Percentiles rank a stretch among this genome's conserved stretches.
phyloP scores from a whole-genome alignment of 306 rosid species.

The Malus asiatica region DNA sequence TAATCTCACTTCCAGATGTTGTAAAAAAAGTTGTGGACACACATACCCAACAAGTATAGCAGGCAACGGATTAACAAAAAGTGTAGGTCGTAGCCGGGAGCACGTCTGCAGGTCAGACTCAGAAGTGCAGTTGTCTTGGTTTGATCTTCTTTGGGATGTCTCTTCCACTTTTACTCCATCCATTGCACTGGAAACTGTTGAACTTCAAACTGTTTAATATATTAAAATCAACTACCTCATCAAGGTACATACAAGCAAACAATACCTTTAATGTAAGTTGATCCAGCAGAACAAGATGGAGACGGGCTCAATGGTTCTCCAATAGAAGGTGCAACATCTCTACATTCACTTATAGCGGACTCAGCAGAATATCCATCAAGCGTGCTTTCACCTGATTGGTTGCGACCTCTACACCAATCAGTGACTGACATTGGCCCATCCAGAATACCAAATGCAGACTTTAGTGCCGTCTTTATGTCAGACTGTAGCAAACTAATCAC shows the following conservation, averaged over 20 bases:
- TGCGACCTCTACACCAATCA: slow-evolving; percentile 97
- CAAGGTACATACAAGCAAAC: slow-evolving; percentile 4
- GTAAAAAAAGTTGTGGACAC: background rate
- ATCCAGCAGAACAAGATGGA: slow-evolving; percentile 72
- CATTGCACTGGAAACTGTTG: slow-evolving; percentile 40
- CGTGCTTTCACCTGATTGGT: slow-evolving; percentile 53
- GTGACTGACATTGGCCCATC: slow-evolving; percentile 87
- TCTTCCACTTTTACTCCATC: slow-evolving; percentile 78
- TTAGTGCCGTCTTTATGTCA: slow-evolving; percentile 85
- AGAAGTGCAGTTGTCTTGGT: slow-evolving; percentile 60
- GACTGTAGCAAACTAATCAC: slow-evolving; percentile 86
- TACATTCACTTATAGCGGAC: slow-evolving; percentile 67
- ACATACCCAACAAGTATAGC: slow-evolving; percentile 95
- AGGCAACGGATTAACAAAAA: slow-evolving; percentile 75
- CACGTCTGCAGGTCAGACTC: slow-evolving; percentile 64
- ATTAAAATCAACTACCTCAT: slow-evolving; percentile 12
- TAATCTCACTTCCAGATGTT: background rate
- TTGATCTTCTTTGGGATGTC: slow-evolving; percentile 69
- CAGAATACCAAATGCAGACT: slow-evolving; percentile 76
- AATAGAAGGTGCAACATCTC: slow-evolving; percentile 38
- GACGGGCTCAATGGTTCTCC: slow-evolving; percentile 91
- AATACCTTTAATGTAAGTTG: slow-evolving; percentile 73
- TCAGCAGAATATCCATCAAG: slow-evolving; percentile 84
- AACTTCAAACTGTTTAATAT: slow-evolving; percentile 21
- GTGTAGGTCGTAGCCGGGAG: slow-evolving; percentile 72